Evolutionary conservation across 768 basidiomycete species (phyloP), one percentile per base, ranked within the genome.

Genomic region (Pleurotus cornucopiae): DNA sequence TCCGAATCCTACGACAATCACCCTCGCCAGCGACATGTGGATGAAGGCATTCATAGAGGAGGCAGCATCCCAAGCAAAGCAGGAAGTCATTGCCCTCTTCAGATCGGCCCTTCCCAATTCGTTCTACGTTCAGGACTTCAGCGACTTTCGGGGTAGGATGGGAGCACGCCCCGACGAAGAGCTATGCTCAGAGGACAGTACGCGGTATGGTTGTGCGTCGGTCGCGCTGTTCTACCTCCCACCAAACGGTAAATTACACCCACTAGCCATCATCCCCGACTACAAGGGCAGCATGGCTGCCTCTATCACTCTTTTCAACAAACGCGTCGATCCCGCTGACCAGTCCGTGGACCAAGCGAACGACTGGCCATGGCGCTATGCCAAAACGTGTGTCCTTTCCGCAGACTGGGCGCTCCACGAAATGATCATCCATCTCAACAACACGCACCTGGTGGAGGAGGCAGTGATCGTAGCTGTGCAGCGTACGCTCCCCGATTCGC

Each of bases 381-480:
- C 69, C 11, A 70, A 70, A 56, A 67, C 58, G 58, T 68, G 67
- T 47, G 59, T 56, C 9, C 64, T 66, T 44, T 61, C 64, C 2
- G 64, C 67, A 4, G 69, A 70, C 55, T 69, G 67, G 67, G 25
- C 58, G 14, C 56, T 61, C n/a, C 68, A 70, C 53, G 69, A 70
- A 43, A 44, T 70, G 26, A 55, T 57, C 2, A 57, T 66, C 43
- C 69, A 70, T 46, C 63, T 70, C 13, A 62, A 62, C 45, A 52
- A 68, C 34, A 68, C 69, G 1, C 69, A 70, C 54, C 58, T 70
- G 2, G 60, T 69, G 30, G 68, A 70, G 43, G 69, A 70, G 58
- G 66, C 61, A n/a, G 57, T 64, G 37, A 67, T 70, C 52, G 66
- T 70, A 26, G 66, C 66, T 23, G 65, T 67, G 9, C 61, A 66